Percentiles rank a stretch among this genome's conserved stretches.
phyloP scores from a whole-genome alignment of 2,329 filamentous ascomycete species.

The Verticillium longisporum region DNA sequence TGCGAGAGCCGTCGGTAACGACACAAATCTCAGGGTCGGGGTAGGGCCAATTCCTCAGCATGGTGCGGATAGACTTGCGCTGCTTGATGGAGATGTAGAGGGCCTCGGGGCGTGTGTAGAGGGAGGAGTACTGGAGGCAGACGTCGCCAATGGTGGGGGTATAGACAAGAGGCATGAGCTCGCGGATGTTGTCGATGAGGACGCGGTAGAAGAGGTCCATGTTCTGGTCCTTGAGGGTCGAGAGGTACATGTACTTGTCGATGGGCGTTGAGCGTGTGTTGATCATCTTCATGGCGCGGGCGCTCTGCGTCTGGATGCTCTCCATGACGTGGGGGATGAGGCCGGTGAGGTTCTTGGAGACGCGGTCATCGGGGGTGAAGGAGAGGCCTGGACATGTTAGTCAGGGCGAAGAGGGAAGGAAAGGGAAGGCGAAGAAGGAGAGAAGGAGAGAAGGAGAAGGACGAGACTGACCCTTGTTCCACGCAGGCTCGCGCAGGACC shows the following conservation, averaged over 20 bases:
- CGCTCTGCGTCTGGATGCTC: conserved; percentile 52
- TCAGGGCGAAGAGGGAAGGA: not conserved
- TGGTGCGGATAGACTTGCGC: conserved; percentile 79
- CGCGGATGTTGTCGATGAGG: conserved; percentile 68
- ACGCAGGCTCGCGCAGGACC: conserved; percentile 53
- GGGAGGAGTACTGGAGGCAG: conserved; percentile 90
- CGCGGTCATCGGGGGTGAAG: conserved; percentile 57
- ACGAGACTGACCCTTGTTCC: conserved; percentile 54
- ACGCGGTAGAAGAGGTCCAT: conserved; percentile 78
- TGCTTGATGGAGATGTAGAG: conserved; percentile 96
- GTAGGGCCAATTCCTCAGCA: conserved; percentile 91
- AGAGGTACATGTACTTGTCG: conserved; percentile 81
- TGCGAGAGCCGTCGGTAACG: conserved; percentile 92
- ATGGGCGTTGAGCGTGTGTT: conserved; percentile 61
- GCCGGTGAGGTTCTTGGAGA: conserved; percentile 58
- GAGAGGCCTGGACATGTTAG: conserved; percentile 43
- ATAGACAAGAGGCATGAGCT: conserved; percentile 79
- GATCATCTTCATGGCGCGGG: conserved; percentile 68
- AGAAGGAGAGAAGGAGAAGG: not conserved
- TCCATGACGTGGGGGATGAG: conserved; percentile 59
- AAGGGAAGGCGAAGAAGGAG: not conserved
- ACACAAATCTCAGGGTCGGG: conserved; percentile 89
- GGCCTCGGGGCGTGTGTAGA: conserved; percentile 91
- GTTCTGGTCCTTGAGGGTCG: conserved; percentile 67
- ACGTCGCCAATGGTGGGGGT: conserved; percentile 92